Evolutionary conservation across 148 eudicot species (phyloP).

Genomic region (Drosera capensis): DNA sequence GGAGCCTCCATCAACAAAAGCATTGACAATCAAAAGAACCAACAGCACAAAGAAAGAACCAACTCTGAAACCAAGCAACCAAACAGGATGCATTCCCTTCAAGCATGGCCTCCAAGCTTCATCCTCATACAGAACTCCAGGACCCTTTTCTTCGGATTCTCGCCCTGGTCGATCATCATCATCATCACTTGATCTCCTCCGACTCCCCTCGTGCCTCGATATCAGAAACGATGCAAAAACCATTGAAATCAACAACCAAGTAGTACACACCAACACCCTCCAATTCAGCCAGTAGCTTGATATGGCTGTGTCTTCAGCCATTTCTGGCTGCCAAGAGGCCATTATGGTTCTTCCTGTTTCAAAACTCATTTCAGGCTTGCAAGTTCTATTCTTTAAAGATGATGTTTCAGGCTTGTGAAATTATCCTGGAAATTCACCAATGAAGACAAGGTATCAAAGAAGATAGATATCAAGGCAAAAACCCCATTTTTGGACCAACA

Average conservation of each 20-base stretch:
- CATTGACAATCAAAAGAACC: conserved; percentile 33
- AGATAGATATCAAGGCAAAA: too few species aligned
- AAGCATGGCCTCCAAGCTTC: conserved; percentile 68
- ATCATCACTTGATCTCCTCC: conserved; percentile 17
- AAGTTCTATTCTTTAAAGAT: neutral
- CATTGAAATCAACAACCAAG: conserved; percentile 37
- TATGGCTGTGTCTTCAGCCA: conserved; percentile 29
- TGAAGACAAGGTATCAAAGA: neutral
- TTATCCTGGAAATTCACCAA: neutral
- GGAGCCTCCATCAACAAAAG: conserved; percentile 28
- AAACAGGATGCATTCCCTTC: conserved; percentile 55
- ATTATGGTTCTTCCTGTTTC: conserved; percentile 40
- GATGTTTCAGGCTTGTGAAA: neutral
- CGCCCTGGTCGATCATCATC: conserved; percentile 1
- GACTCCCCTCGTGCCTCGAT: conserved; percentile 39
- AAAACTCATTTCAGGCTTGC: conserved; percentile 21
- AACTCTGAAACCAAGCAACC: conserved; percentile 54
- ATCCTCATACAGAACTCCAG: conserved; percentile 43
- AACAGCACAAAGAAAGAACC: conserved; percentile 46
- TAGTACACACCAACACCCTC: conserved; percentile 50
- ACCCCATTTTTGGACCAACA: too few species aligned
- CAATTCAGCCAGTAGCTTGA: conserved; percentile 81
- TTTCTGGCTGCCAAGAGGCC: conserved; percentile 57
- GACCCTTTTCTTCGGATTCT: conserved; percentile 13
- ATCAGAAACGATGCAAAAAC: conserved; percentile 36